phyloP scores from a whole-genome alignment of 441 rosid genomes.

The Flueggea neowawraea region DNA sequence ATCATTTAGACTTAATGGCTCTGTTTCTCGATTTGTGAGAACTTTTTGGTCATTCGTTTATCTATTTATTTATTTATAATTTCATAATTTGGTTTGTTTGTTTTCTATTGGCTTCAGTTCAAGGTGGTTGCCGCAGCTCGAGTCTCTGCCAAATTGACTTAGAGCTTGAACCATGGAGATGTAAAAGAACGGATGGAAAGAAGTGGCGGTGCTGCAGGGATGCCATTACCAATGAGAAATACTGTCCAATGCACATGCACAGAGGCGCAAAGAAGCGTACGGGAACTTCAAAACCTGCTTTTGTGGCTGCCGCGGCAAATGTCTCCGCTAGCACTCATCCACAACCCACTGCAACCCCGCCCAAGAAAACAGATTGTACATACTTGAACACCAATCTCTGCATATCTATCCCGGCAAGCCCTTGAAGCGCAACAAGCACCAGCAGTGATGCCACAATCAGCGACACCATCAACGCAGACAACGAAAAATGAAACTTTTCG shows the following conservation, averaged over 20 bases:
- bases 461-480: constrained; percentile 25
- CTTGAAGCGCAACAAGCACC: constrained; percentile 29
- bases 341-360: not conserved
- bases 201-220: constrained; percentile 67
- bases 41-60: no score
- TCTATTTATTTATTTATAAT: not conserved
- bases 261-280: constrained; percentile 58
- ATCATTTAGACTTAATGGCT: no score
- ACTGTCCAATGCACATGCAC: constrained; percentile 62
- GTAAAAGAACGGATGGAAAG: constrained; percentile 81
- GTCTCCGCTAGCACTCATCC: constrained; percentile 2
- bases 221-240: constrained; percentile 50
- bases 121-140: constrained; percentile 33
- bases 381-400: constrained; percentile 30
- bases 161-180: constrained; percentile 53
- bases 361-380: constrained; percentile 11
- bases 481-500: constrained; percentile 13
- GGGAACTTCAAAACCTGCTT: constrained; percentile 16
- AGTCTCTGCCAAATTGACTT: constrained; percentile 20
- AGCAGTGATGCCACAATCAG: constrained; percentile 62
- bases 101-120: constrained; percentile 12
- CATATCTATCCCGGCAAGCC: constrained; percentile 30
- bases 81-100: not conserved
- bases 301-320: not conserved
- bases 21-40: no score